phyloP scores from a whole-genome alignment of 305 asterid genomes.

The Andrographis paniculata region DNA sequence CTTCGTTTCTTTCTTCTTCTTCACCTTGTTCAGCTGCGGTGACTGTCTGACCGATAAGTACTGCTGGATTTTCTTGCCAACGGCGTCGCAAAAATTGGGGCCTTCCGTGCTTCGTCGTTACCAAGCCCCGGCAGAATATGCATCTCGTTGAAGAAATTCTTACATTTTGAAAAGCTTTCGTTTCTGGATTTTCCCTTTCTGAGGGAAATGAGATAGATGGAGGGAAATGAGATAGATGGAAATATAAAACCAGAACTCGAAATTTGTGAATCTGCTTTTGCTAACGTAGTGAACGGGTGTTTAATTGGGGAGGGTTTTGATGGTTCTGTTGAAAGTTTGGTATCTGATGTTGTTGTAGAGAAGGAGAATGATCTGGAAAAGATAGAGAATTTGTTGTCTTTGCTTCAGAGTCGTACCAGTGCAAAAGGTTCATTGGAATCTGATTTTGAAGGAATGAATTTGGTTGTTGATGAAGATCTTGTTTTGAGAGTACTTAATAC shows the following conservation, averaged over 20 bases:
- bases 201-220: constrained; percentile 29
- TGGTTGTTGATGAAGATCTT: constrained; percentile 49
- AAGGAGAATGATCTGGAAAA: constrained; percentile 30
- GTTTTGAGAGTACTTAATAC: constrained; percentile 53
- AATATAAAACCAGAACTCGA: constrained; percentile 19
- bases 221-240: constrained; percentile 23
- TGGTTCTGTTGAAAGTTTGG: constrained; percentile 16
- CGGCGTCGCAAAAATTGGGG: too few relatives aligned
- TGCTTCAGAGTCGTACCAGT: constrained; percentile 55
- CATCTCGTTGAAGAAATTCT: too few relatives aligned
- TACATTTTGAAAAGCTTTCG: too few relatives aligned
- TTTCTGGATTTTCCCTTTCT: constrained; percentile 18
- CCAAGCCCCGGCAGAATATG: too few relatives aligned
- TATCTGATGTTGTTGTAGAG: constrained; percentile 12
- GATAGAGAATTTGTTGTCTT: constrained; percentile 47
- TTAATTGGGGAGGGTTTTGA: constrained; percentile 16
- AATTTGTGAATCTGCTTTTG: constrained; percentile 21
- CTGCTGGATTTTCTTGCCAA: too few relatives aligned
- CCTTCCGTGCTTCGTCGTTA: too few relatives aligned
- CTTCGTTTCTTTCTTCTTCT: too few relatives aligned
- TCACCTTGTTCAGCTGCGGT: too few relatives aligned
- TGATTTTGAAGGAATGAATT: constrained; percentile 33
- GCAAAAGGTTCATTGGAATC: constrained; percentile 35
- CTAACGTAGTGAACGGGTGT: constrained; percentile 13
- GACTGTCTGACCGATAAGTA: too few relatives aligned